These are phyloP conservation scores for Cercospora zeae-maydis DNA, from an alignment of 2,329 filamentous ascomycete species.

Conservation along the genomic window DNA sequence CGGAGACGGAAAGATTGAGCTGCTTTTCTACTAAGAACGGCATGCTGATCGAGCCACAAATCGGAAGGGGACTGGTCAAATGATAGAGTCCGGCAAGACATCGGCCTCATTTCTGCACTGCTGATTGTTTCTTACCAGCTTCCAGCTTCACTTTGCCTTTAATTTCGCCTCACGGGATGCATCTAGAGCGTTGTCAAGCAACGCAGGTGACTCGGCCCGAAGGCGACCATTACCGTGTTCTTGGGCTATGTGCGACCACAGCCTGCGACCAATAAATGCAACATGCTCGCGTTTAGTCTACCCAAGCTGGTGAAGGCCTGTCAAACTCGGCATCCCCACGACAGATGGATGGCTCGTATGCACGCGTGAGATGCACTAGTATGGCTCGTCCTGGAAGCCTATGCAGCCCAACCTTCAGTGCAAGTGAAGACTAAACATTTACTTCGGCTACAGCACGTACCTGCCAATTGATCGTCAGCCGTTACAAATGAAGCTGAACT, in stretches of 20 bases:
- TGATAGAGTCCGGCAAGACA: not conserved
- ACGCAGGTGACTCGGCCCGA: not conserved
- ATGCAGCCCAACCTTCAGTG: not conserved
- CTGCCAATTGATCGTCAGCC: not conserved
- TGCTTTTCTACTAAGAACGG: conserved; percentile 60
- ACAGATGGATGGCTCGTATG: not conserved
- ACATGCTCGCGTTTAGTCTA: not conserved
- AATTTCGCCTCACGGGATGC: not conserved
- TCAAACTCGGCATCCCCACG: not conserved
- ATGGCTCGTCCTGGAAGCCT: not conserved
- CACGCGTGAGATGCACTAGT: not conserved
- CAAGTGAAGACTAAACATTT: not conserved
- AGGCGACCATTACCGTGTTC: not conserved
- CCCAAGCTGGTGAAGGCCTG: not conserved
- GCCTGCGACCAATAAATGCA: conserved; percentile 7
- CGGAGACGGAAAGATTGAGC: conserved; percentile 50
- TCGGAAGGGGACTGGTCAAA: not conserved
- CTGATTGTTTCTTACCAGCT: not conserved
- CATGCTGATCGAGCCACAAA: not conserved
- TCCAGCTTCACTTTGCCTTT: not conserved
- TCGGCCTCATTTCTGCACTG: not conserved
- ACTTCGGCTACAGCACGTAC: not conserved
- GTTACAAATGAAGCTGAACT: conserved; percentile 4
- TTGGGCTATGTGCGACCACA: conserved; percentile 6
- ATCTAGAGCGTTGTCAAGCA: not conserved